Evolutionary conservation across 345 rosid species (phyloP), one percentile per base, ranked within the genome.

Genomic region (Lepidium africanum): DNA sequence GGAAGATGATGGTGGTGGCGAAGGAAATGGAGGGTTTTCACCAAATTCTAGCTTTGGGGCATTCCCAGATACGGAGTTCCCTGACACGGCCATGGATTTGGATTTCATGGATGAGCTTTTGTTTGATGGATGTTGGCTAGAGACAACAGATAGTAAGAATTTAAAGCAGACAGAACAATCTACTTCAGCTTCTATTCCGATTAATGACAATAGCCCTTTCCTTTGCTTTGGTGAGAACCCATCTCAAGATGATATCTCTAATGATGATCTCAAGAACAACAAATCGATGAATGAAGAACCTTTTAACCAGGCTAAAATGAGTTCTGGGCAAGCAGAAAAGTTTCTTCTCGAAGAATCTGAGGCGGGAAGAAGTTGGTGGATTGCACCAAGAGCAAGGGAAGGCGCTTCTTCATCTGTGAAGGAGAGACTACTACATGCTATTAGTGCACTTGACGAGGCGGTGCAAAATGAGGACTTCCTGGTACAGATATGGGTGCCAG

Each of bases 401-500:
- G 78, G 69, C 15, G 57, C 80, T 60, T 67, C 82, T 69, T 80
- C 79, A 16, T 59, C 88, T 2, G 86, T 90, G 48, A 85, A 72
- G 68, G 80, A 84, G 5, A 85, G 93, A 77, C 76, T 90, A 43
- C 59, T 78, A 74, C 77, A 72, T 54, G 96, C 86, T 58, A 68
- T 90, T 37, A 38, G 21, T 10, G 61, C 79, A 73, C 71, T 92
- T 79, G 80, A 86, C 52, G 83, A 85, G 27, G 78, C 76, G 16
- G 82, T 86, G 32, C 74, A 79, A 35, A 84, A 82, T 53, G 73
- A 74, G 67, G 86, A 89, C 70, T 78, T 84, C 51, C 89, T 92
- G 53, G 78, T 92, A 54, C 96, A 92, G 55, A 79, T 89, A 69
- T 92, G 96, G 98, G 91, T 92, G 79, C 96, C 96, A 30, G 71